A percentile compares a stretch with the other conserved stretches of the same genome.
Conservation (phyloP, 106 monocot species). For the Platanthera guangdongensis region DNA sequence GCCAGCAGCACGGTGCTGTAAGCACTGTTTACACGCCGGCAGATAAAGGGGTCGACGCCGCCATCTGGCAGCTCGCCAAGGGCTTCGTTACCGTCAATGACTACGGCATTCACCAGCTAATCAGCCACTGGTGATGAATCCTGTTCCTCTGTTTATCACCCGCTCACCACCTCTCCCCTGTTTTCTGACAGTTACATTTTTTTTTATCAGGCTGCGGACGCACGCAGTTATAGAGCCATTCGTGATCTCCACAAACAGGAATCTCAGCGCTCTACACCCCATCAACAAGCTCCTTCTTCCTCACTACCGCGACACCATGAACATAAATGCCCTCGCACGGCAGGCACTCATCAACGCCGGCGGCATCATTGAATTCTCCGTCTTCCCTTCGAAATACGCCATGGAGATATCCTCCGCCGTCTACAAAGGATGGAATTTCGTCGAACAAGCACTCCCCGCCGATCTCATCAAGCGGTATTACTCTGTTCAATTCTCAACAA, state of each 20-base stretch:
- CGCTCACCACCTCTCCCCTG: no score
- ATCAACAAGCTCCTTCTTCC: conserved; percentile 8
- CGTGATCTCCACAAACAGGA: conserved; percentile 25
- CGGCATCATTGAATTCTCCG: not conserved
- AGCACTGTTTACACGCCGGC: conserved; percentile 11
- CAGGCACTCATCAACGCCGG: conserved; percentile 3
- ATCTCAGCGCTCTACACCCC: conserved; percentile 12
- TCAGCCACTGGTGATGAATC: conserved; percentile 33
- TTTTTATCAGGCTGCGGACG: conserved; percentile 6
- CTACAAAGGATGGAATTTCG: conserved; percentile 7
- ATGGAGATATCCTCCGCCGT: not conserved
- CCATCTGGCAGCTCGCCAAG: conserved; percentile 14
- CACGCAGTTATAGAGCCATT: conserved; percentile 18
- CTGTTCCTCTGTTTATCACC: no score
- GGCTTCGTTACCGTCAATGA: conserved; percentile 17
- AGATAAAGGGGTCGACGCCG: not conserved
- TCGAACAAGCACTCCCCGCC: conserved; percentile 3
- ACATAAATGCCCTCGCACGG: not conserved
- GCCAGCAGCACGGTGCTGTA: conserved; percentile 11
- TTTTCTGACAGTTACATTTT: not conserved
- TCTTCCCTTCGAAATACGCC: not conserved
- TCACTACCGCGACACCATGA: conserved; percentile 2
- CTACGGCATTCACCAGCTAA: conserved; percentile 28
- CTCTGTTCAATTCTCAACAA: not conserved
- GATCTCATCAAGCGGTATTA: conserved; percentile 6